These are phyloP conservation scores for Leccinum solheimii DNA, from an alignment of 1,284 basidiomycete species.

Conservation along the genomic window DNA sequence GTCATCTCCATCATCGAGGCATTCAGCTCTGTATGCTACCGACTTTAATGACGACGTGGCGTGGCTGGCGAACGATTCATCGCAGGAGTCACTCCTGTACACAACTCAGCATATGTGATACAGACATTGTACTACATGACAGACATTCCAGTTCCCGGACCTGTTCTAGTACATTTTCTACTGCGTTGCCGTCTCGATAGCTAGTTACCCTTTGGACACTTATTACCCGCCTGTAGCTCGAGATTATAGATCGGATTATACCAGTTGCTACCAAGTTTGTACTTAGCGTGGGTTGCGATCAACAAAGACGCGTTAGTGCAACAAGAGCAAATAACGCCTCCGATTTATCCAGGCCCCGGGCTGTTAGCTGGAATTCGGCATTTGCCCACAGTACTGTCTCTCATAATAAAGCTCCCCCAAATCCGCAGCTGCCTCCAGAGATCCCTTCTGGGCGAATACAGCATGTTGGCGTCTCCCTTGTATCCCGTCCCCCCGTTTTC, in stretches of 20 bases:
- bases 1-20: conserved; percentile 32
- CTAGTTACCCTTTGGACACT: conserved; percentile 9
- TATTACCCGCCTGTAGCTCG: conserved; percentile 6
- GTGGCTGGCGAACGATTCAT: conserved; percentile 6
- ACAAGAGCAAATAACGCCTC: conserved; percentile 32
- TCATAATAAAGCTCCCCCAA: conserved; percentile 5
- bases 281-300: conserved; percentile 4
- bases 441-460: conserved; percentile 19
- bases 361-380: conserved; percentile 5
- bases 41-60: conserved; percentile 10
- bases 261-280: not conserved
- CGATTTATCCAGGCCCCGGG: conserved; percentile 13
- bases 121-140: conserved; percentile 4
- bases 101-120: conserved; percentile 15
- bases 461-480: conserved; percentile 64
- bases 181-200: not conserved
- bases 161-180: conserved; percentile 10
- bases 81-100: conserved; percentile 17
- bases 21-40: conserved; percentile 15
- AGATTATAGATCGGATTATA: not conserved
- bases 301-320: conserved; percentile 22
- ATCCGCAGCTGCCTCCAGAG: conserved; percentile 4
- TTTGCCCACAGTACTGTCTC: conserved; percentile 15
- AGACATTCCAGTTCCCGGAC: conserved; percentile 3
- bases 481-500: conserved; percentile 52